A percentile compares a stretch with the other conserved stretches of the same genome.
phyloP scores from a whole-genome alignment of 2,329 filamentous ascomycete species.

The Coniella lustricola region DNA sequence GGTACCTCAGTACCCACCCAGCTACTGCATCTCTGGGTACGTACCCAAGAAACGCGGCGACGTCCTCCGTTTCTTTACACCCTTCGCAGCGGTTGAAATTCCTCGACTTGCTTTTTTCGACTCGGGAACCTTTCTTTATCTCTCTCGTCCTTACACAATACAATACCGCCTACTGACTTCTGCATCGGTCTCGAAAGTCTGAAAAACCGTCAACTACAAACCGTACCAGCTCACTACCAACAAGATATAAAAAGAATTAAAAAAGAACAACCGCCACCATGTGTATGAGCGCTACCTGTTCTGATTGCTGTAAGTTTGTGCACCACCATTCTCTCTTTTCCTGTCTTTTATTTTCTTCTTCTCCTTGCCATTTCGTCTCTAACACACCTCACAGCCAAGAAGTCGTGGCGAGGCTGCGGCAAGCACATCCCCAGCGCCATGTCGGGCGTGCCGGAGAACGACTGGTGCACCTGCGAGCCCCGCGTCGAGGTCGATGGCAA shows the following conservation, averaged over 20 bases:
- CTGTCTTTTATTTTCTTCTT: neutral
- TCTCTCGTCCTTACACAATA: too few species aligned
- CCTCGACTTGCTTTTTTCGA: too few species aligned
- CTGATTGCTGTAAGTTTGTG: slow-evolving; percentile 33
- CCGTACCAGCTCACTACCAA: too few species aligned
- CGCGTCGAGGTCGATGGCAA: slow-evolving; percentile 36
- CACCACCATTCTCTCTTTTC: neutral
- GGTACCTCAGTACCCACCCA: too few species aligned
- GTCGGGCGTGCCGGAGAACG: slow-evolving; percentile 33
- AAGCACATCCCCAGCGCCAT: slow-evolving; percentile 40
- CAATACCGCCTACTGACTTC: too few species aligned
- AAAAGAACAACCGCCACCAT: slow-evolving; percentile 22
- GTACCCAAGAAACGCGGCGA: too few species aligned
- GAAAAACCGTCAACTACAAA: too few species aligned
- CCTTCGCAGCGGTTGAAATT: too few species aligned
- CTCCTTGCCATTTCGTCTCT: neutral
- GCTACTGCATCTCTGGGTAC: too few species aligned
- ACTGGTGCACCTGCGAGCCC: slow-evolving; percentile 43
- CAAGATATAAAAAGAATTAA: neutral
- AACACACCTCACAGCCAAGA: slow-evolving; percentile 39
- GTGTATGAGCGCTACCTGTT: slow-evolving; percentile 35
- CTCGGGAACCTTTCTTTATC: too few species aligned
- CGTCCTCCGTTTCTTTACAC: too few species aligned
- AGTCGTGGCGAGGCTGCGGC: slow-evolving; percentile 44
- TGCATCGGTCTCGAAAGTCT: too few species aligned